These are phyloP conservation scores for Mrakiaceae sp. DNA, from an alignment of 1,284 basidiomycete species.

Conservation along the genomic window DNA sequence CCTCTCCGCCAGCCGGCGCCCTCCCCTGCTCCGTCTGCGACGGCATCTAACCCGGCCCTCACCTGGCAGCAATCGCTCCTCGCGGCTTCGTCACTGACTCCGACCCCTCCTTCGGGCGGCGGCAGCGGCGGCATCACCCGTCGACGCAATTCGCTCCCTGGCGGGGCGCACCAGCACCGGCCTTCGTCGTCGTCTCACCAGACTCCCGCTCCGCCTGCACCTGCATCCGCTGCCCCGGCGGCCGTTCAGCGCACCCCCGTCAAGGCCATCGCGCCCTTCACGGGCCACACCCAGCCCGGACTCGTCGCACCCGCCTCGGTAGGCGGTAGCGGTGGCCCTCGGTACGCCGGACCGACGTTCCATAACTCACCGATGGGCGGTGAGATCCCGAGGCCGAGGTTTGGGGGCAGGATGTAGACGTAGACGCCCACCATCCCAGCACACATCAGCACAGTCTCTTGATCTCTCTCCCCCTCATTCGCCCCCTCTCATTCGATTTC, in stretches of 20 bases:
- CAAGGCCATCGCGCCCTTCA: not conserved
- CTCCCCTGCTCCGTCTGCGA: not conserved
- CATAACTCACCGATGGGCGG: constrained; percentile 32
- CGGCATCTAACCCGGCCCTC: not conserved
- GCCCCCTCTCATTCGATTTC: not conserved
- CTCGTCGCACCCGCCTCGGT: not conserved
- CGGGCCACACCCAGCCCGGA: not conserved
- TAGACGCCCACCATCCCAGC: not conserved
- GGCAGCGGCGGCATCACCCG: not conserved
- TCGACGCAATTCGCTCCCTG: not conserved
- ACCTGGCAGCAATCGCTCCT: constrained; percentile 8
- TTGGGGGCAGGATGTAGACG: not conserved
- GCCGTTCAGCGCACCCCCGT: not conserved
- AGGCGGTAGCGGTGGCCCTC: constrained; percentile 16
- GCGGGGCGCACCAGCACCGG: not conserved
- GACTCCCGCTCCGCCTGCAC: not conserved
- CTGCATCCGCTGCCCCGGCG: not conserved
- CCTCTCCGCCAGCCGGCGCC: not conserved
- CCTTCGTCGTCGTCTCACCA: not conserved
- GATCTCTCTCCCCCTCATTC: not conserved
- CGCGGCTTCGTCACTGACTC: not conserved
- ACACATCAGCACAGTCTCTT: not conserved
- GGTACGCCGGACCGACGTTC: constrained; percentile 34
- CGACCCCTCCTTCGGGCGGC: not conserved
- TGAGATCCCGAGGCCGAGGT: constrained; percentile 27